Evolutionary conservation across 2,329 filamentous ascomycete genomes (phyloP).

Genomic region (Leptographium wingfieldii): DNA sequence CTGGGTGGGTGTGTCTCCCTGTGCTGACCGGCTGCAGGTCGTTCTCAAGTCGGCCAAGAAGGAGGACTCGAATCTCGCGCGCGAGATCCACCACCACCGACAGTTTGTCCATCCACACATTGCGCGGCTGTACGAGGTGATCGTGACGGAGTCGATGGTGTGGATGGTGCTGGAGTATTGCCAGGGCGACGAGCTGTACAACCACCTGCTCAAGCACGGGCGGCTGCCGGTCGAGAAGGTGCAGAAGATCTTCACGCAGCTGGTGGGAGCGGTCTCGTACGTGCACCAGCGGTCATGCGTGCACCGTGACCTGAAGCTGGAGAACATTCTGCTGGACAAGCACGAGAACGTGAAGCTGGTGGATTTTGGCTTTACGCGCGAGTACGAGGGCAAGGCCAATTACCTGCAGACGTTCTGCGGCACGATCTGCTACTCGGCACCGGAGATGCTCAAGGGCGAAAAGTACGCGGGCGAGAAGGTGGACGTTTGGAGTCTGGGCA

Average conservation of each 20-base stretch:
- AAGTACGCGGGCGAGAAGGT: conserved; percentile 98
- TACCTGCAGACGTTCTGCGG: conserved; percentile 96
- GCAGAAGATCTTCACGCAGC: conserved; percentile 89
- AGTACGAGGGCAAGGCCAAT: conserved; percentile 91
- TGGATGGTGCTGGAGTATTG: conserved; percentile 98
- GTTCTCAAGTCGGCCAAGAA: conserved; percentile 98
- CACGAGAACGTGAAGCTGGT: conserved; percentile 95
- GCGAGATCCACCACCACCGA: conserved; percentile 96
- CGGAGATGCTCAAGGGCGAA: conserved; percentile 96
- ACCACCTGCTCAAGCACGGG: conserved; percentile 81
- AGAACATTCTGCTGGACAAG: conserved; percentile 93
- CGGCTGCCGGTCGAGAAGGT: conserved; percentile 75
- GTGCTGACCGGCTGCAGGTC: conserved; percentile 45
- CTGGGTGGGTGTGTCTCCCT: background rate
- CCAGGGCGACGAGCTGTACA: conserved; percentile 91
- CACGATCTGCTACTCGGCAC: conserved; percentile 93
- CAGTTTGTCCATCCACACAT: conserved; percentile 98
- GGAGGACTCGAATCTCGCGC: conserved; percentile 85
- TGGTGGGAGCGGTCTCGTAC: conserved; percentile 88
- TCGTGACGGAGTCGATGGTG: conserved; percentile 87
- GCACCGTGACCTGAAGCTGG: conserved; percentile 90
- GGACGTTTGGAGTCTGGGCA: conserved; percentile 85
- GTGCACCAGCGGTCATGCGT: conserved; percentile 94
- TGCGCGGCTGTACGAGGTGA: conserved; percentile 90
- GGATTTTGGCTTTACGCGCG: conserved; percentile 94